Base-by-base conservation (phyloP, 139 green algal species). In the Yamagishiella unicocca region DNA sequence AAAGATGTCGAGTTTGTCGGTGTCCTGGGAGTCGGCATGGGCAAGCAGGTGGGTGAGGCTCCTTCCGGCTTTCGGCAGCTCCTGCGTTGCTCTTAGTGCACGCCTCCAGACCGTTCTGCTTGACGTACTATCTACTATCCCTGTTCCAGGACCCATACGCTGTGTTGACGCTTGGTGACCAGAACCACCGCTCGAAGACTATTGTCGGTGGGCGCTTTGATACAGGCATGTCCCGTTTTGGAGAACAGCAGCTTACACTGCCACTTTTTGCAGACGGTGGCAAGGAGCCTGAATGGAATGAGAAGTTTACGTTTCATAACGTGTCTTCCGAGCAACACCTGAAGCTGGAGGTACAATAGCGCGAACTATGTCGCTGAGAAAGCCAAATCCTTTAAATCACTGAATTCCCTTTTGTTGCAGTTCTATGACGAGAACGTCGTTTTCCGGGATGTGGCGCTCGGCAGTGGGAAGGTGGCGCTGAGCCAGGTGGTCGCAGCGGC, bases 391-490 rank as follows among this genome's bases (percentile, higher is more conserved):
- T 43, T 81, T 27, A 29, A 22, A 66, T 14, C 7, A 78, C 7
- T 4, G 19, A 81, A 17, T 58, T 58, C 50, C 50, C 58, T 6
- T 35, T n/a, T 35, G 29, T 42, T 38, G 81, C 89, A 92, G 89
- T 90, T 92, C 74, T 92, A 87, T n/a, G 85, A 92, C n/a, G 85
- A 90, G 73, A 92, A 90, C 74, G 75, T 92, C 9, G 71, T 92
- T 0, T 83, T 92, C 38, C 66, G 89, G 4, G 89, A 92, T 61
- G 83, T 89, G 12, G 85, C 85, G 7, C 89, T 92, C 2, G 89
- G 89, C 40, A 81, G 45, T 12, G 84, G 81, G 54, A 92, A 92
- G 66, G 74, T 90, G 29, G 25, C 74, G 2, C 43, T 92, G 8
- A 24, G 1, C 14, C 43, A 38, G 2, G 46, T 86, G 5, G 33